A percentile compares a stretch with the other conserved stretches of the same genome.
Conservation (phyloP, 2,329 filamentous ascomycete species). For the Penicillium hesseltinei region DNA sequence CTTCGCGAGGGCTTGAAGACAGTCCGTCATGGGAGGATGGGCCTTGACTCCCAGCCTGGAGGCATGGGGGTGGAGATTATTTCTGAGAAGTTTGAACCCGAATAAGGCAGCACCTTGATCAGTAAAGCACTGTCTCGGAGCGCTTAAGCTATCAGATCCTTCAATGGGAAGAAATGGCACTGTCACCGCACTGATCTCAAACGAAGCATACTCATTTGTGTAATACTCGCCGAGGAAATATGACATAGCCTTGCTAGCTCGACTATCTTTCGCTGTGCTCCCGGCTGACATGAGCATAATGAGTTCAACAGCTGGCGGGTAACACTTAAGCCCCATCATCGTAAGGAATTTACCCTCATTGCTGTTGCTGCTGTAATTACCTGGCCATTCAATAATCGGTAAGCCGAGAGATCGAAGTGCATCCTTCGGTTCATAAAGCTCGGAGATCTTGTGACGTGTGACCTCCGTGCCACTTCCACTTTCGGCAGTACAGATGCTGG, state of each 20-base stretch:
- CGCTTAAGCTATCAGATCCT: constrained; percentile 62
- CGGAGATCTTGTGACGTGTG: constrained; percentile 66
- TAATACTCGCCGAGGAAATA: constrained; percentile 83
- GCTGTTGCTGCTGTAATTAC: constrained; percentile 63
- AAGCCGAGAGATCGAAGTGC: constrained; percentile 67
- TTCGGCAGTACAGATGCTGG: constrained; percentile 80
- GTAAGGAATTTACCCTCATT: constrained; percentile 73
- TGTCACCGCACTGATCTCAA: constrained; percentile 56
- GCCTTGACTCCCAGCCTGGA: constrained; percentile 80
- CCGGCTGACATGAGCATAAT: constrained; percentile 71
- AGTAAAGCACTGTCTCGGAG: constrained; percentile 75
- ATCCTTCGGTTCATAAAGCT: constrained; percentile 78
- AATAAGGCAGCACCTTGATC: constrained; percentile 74
- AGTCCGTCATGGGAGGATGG: constrained; percentile 76
- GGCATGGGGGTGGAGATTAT: constrained; percentile 76
- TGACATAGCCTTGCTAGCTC: constrained; percentile 69
- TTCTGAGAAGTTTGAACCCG: constrained; percentile 74
- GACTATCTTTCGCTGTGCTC: constrained; percentile 51
- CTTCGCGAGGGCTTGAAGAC: constrained; percentile 69
- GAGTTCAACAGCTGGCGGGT: constrained; percentile 70
- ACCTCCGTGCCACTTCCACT: constrained; percentile 54
- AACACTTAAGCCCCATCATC: constrained; percentile 68
- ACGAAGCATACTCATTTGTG: constrained; percentile 69
- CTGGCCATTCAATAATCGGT: constrained; percentile 80
- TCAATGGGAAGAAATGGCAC: constrained; percentile 71